Base-by-base conservation (phyloP, 2,329 filamentous ascomycete species). In the Paradendryphiella salina region DNA sequence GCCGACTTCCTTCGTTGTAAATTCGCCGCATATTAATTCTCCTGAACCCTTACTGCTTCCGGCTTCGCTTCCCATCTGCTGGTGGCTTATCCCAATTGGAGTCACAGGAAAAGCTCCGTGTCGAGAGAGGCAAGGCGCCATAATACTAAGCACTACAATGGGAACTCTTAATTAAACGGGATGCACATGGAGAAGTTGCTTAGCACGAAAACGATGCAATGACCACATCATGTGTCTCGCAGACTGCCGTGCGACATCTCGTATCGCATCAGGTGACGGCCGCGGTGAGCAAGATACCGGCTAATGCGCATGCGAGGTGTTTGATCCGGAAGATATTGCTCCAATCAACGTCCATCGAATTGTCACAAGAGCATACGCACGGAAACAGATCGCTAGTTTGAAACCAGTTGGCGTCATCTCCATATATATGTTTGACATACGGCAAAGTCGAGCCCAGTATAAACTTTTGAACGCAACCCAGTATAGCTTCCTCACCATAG, bases 21-120 rank as follows among this genome's bases (percentile, higher is more conserved):
- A 54, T 56, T 51, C 45, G 13, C 26, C 26, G 43, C 51, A 61
- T 57, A 60, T 61, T 60, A 54, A 36, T 29, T 33, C 42, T 51
- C 51, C 51, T 54, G 46, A 28, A 38, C 31, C 28, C 15, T 39
- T 48, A 41, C 57, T 40, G 15, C 17, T 46, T 52, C 13, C 7
- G 44, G 29, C 13, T 31, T 55, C 55, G 49, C 37, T 18, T 40
- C 38, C 37, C 35, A 59, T 54, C 39, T 56, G 51, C 40, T 45
- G 42, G 15, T 39, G 28, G 40, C 40, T 23, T 52, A 45, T 53
- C 55, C 50, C 55, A 40, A 39, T 51, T 48, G 28, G 52, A 47
- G 36, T 26, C n/a, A 23, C 35, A 18, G 29, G 31, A 47, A 23
- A 34, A 9, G 15, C 41, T 54, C 60, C 51, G 53, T 42, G 49